Evolutionary conservation across 2,329 filamentous ascomycete species (phyloP), one percentile per base, ranked within the genome.

Genomic region (Exophiala viscosa): DNA sequence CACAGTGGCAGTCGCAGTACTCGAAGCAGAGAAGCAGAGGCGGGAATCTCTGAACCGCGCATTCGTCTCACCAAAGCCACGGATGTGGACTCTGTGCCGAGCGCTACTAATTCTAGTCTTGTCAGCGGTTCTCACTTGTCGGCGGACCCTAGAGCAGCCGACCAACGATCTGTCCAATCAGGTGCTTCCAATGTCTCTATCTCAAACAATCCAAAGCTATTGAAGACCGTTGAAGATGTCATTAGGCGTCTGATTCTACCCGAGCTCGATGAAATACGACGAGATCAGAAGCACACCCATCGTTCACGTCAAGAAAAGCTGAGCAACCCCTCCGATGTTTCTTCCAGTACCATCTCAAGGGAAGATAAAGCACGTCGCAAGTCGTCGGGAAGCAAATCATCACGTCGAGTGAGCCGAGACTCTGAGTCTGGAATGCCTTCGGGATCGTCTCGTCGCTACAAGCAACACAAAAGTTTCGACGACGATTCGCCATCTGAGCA

Each of bases 151-250:
- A 75, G 75, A 57, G 81, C 80, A 36, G 76, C 73, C 13, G 79
- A 83, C 62, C 72, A 76, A 48, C 76, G 79, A 55, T 86, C 84
- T 7, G 79, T 80, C 59, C 75, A 75, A 34, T 84, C 82, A 28
- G 78, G 78, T 33, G 76, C 75, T 32, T 81, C 79, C 14, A 80
- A 79, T 54, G 88, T 89, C 2, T 92, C 88, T 0, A 88, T 95
- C 67, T 56, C 56, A 18, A 95, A 95, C 71, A 96, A 96, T 64
- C 91, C 91, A 0, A 93, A 90, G 66, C 74, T 96, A 1, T 79
- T 96, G 2, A 88, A 93, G 64, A 93, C 90, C 0, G 91, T 96
- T 2, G 91, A 96, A 71, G 90, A 96, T 71, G 90, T 90, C 11
- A 95, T 96, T 65, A 85, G 90, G 58, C 82, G 90, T 44, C 78